phyloP scores from a whole-genome alignment of 192 early-diverging fungal genomes.

The Funneliformis mosseae region DNA sequence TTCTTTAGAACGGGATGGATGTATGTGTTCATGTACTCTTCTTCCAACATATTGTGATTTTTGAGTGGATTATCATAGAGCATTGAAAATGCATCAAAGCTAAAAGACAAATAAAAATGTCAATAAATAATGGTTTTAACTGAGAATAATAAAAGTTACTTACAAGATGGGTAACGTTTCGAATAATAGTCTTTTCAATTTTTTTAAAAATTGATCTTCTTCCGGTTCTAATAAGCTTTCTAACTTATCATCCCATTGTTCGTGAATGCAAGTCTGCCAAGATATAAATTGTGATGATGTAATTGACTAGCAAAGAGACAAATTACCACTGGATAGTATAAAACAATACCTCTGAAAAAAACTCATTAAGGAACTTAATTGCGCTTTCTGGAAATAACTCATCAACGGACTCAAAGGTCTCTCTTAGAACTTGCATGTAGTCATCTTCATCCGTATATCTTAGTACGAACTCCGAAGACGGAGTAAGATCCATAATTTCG shows the following conservation, averaged over 20 bases:
- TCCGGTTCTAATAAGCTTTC: conserved; percentile 26
- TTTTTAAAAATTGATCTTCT: conserved; percentile 22
- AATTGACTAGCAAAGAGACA: conserved; percentile 1
- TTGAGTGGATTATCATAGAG: conserved; percentile 14
- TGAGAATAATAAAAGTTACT: conserved; percentile 13
- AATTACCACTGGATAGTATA: conserved; percentile 21
- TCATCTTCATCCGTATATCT: conserved; percentile 18
- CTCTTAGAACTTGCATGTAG: conserved; percentile 31
- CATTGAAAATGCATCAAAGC: conserved; percentile 22
- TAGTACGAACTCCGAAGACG: conserved; percentile 28
- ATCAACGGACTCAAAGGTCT: conserved; percentile 26
- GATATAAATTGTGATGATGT: not conserved
- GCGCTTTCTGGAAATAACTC: conserved; percentile 15
- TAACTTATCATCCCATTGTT: conserved; percentile 15
- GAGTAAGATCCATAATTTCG: conserved; percentile 30
- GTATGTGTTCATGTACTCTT: conserved; percentile 28
- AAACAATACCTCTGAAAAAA: conserved; percentile 31
- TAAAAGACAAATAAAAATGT: conserved; percentile 25
- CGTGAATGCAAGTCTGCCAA: conserved; percentile 2
- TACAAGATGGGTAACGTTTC: conserved; percentile 22
- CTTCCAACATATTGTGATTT: conserved; percentile 7
- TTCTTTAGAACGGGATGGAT: conserved; percentile 29
- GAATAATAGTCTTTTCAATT: conserved; percentile 24
- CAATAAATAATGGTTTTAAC: not conserved
- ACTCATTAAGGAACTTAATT: conserved; percentile 25